Percentiles rank a stretch among this genome's conserved stretches.
These are phyloP conservation scores for Xylaria telfairii DNA, from an alignment of 495 filamentous ascomycete species.

Conservation along the genomic window DNA sequence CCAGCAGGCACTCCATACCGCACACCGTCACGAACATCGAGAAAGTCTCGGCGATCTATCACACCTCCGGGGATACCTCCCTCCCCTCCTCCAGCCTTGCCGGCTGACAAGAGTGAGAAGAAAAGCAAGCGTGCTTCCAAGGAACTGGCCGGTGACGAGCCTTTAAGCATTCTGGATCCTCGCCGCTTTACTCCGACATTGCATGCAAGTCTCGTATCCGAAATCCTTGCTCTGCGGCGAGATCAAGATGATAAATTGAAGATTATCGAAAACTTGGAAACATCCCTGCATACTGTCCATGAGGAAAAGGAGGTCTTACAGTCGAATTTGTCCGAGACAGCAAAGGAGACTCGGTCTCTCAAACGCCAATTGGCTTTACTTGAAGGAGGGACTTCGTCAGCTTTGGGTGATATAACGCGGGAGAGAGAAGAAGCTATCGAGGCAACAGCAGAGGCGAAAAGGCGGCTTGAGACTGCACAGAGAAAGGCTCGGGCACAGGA, in stretches of 20 bases:
- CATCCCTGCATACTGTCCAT: constrained; percentile 69
- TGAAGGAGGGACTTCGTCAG: constrained; percentile 85
- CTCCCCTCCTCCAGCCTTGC: constrained; percentile 68
- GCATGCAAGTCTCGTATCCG: constrained; percentile 91
- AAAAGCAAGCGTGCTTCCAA: constrained; percentile 54
- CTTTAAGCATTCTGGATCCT: constrained; percentile 81
- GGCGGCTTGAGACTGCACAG: constrained; percentile 77
- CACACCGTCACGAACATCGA: constrained; percentile 62
- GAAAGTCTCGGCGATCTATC: constrained; percentile 55
- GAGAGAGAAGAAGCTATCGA: constrained; percentile 88
- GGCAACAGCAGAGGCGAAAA: constrained; percentile 72
- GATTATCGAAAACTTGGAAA: constrained; percentile 83
- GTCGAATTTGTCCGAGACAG: constrained; percentile 62
- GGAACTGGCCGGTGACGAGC: constrained; percentile 69
- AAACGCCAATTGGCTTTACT: constrained; percentile 84
- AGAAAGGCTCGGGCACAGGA: constrained; percentile 81
- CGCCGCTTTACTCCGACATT: constrained; percentile 93
- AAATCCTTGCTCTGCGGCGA: constrained; percentile 84
- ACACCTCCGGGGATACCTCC: constrained; percentile 64
- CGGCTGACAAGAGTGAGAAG: constrained; percentile 56
- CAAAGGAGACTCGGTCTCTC: constrained; percentile 77
- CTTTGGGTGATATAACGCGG: constrained; percentile 77
- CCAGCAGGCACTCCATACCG: constrained; percentile 71
- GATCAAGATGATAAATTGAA: constrained; percentile 88
- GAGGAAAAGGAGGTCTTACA: constrained; percentile 76